These are phyloP conservation scores for Stipa capillata DNA, from an alignment of 176 grass and related monocot genomes.

Conservation along the genomic window DNA sequence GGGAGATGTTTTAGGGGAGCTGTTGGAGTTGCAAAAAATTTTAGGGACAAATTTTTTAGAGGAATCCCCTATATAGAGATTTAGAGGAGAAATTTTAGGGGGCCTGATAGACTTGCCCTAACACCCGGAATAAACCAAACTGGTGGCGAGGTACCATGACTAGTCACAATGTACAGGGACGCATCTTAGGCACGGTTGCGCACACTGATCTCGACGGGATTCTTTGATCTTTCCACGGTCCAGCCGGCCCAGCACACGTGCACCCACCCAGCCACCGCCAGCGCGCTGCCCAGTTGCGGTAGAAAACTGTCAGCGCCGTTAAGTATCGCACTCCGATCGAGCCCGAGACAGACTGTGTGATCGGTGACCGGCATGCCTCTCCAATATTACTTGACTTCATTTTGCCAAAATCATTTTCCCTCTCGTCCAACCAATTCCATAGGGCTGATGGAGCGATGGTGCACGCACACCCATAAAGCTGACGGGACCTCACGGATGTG, in stretches of 20 bases:
- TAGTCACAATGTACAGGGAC: too few relatives aligned
- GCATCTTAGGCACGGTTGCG: too few relatives aligned
- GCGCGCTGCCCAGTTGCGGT: neutral
- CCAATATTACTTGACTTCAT: neutral
- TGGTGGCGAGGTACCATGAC: too few relatives aligned
- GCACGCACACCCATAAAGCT: conserved; percentile 7
- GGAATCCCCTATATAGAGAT: too few relatives aligned
- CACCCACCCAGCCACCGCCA: too few relatives aligned
- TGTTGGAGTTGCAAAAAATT: too few relatives aligned
- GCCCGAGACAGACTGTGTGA: neutral
- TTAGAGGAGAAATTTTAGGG: too few relatives aligned
- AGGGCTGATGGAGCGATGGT: neutral
- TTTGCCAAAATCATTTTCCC: neutral
- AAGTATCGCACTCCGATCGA: neutral
- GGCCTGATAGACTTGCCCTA: too few relatives aligned
- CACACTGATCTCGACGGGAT: neutral
- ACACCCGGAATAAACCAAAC: too few relatives aligned
- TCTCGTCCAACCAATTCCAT: too few relatives aligned
- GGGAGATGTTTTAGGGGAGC: too few relatives aligned
- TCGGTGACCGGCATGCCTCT: neutral
- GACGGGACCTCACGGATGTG: conserved; percentile 9
- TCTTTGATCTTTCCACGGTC: neutral
- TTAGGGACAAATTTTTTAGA: too few relatives aligned
- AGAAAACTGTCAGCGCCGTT: neutral
- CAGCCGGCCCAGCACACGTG: neutral